Conservation (phyloP, 805 yeast genomes). For the Yamadazyma akitaensis region DNA sequence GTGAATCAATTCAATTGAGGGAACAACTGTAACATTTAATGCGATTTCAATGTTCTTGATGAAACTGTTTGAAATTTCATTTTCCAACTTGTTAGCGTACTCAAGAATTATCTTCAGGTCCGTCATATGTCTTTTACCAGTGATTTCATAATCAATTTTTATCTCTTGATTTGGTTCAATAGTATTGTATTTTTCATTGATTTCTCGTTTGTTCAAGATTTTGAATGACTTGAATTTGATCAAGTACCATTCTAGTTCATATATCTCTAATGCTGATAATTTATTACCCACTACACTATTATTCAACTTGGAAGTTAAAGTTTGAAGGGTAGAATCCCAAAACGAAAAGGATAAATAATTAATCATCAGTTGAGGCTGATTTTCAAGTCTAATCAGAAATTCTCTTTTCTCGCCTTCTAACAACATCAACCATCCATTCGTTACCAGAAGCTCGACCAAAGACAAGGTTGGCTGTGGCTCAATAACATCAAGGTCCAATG, state of each 20-base stretch:
- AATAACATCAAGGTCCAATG: conserved; percentile 29
- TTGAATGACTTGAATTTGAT: conserved; percentile 55
- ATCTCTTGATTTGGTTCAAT: conserved; percentile 43
- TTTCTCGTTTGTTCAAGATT: conserved; percentile 46
- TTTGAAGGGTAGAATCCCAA: conserved; percentile 70
- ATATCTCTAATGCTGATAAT: conserved; percentile 57
- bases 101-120: conserved; percentile 63
- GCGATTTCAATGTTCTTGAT: conserved; percentile 65
- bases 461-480: conserved; percentile 61
- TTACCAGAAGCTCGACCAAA: conserved; percentile 48
- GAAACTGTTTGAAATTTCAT: conserved; percentile 20
- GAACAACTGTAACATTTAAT: conserved; percentile 62
- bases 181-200: conserved; percentile 30
- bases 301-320: conserved; percentile 53
- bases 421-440: conserved; percentile 68
- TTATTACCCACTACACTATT: conserved; percentile 16
- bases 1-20: conserved; percentile 70
- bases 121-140: conserved; percentile 72
- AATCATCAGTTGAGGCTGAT: conserved; percentile 55
- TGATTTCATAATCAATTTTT: conserved; percentile 52
- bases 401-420: conserved; percentile 68
- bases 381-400: conserved; percentile 52
- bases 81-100: conserved; percentile 43
- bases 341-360: conserved; percentile 59
- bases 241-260: conserved; percentile 72